phyloP scores from a whole-genome alignment of 441 rosid species.

The Populus hybrid region DNA sequence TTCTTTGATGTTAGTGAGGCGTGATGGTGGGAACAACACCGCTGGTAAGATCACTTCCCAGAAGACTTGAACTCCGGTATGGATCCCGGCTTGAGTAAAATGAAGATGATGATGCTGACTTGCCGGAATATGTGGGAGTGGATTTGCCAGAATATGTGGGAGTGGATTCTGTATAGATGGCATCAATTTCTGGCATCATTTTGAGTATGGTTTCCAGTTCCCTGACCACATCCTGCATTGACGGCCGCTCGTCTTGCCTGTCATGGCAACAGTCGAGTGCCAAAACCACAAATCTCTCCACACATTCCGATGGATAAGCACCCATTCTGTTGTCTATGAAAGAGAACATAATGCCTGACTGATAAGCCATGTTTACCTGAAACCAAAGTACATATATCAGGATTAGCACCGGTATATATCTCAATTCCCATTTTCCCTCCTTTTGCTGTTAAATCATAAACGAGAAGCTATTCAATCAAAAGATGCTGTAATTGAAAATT shows the following conservation, averaged over 20 bases:
- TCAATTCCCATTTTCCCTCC: not conserved
- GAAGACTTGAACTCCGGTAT: conserved; percentile 31
- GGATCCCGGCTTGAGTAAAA: conserved; percentile 30
- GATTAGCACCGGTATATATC: not conserved
- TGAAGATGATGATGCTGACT: conserved; percentile 41
- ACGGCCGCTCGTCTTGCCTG: conserved; percentile 64
- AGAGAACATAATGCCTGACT: conserved; percentile 55
- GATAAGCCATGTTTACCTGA: conserved; percentile 59
- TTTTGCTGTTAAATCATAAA: not conserved
- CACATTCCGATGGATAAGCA: conserved; percentile 62
- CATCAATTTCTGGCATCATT: conserved; percentile 38
- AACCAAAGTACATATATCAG: not conserved
- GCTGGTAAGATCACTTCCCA: conserved; percentile 75
- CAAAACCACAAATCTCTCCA: conserved; percentile 50
- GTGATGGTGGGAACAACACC: conserved; percentile 50
- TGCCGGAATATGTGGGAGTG: conserved; percentile 20
- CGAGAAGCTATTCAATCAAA: not conserved
- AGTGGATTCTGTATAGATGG: conserved; percentile 15
- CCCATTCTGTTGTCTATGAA: conserved; percentile 81
- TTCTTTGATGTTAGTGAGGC: conserved; percentile 39
- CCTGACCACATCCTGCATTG: conserved; percentile 64
- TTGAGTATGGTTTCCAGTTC: conserved; percentile 64
- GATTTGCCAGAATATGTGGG: conserved; percentile 5
- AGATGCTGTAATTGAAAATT: not conserved
- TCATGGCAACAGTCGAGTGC: conserved; percentile 70